These are phyloP conservation scores for Ambispora gerdemannii DNA, from an alignment of 192 early-diverging fungal species.

Conservation along the genomic window DNA sequence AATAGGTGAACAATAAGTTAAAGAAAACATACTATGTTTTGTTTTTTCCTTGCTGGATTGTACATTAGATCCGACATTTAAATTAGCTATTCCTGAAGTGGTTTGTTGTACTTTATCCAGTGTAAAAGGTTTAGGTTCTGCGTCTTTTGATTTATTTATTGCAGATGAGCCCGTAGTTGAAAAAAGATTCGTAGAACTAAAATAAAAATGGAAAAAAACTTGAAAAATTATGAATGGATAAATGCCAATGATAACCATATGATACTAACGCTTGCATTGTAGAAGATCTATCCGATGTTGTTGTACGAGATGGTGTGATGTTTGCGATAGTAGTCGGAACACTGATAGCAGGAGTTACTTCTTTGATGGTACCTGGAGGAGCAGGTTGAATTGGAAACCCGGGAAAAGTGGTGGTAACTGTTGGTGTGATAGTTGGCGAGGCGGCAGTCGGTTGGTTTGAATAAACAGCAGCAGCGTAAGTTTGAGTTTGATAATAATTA, in stretches of 20 bases:
- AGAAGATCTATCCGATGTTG: neutral
- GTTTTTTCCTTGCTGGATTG: neutral
- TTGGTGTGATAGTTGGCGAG: no score
- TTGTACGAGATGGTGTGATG: conserved; percentile 33
- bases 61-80: neutral
- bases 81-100: conserved; percentile 21
- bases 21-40: neutral
- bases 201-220: neutral
- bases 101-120: conserved; percentile 14
- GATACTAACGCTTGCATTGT: conserved; percentile 32
- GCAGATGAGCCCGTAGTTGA: neutral
- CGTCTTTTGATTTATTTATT: neutral
- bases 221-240: neutral
- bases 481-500: conserved; percentile 19
- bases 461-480: conserved; percentile 4
- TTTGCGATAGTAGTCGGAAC: conserved; percentile 21
- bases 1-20: neutral
- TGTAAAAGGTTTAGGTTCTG: conserved; percentile 1
- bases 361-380: conserved; percentile 27
- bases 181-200: neutral
- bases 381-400: conserved; percentile 3
- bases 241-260: neutral
- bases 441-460: conserved; percentile 12
- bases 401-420: conserved; percentile 21
- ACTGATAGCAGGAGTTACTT: conserved; percentile 33